Percentiles rank a stretch among this genome's conserved stretches.
Conservation (phyloP, 2,329 filamentous ascomycete genomes). For the Xylariaceae sp. region DNA sequence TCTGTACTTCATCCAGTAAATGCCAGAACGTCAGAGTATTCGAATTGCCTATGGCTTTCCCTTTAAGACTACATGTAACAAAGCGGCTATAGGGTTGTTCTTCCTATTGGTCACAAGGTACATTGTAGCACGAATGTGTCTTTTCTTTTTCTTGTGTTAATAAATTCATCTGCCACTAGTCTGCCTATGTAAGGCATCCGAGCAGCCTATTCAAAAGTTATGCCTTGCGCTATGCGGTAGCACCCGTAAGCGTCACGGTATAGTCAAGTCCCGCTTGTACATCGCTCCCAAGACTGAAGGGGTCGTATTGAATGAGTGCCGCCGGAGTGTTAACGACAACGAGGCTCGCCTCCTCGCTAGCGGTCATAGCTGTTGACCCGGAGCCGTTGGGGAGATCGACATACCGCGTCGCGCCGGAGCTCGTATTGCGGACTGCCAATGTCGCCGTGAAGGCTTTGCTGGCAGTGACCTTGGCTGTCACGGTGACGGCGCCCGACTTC, state of each 20-base stretch:
- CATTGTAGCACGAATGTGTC: too few relatives aligned
- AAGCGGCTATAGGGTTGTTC: too few relatives aligned
- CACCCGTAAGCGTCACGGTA: constrained; percentile 34
- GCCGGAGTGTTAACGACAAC: constrained; percentile 57
- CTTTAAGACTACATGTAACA: too few relatives aligned
- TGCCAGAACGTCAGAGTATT: too few relatives aligned
- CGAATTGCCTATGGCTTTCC: too few relatives aligned
- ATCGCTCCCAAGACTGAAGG: constrained; percentile 47
- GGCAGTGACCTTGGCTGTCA: constrained; percentile 45
- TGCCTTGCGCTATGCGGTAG: constrained; percentile 24
- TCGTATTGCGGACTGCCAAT: constrained; percentile 46
- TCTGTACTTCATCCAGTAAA: too few relatives aligned
- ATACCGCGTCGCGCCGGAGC: constrained; percentile 45
- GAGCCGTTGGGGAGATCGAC: constrained; percentile 44
- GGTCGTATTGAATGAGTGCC: constrained; percentile 52
- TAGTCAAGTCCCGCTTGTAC: constrained; percentile 50
- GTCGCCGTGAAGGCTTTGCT: constrained; percentile 49
- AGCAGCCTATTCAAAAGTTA: background rate
- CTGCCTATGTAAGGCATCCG: too few relatives aligned
- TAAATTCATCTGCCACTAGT: too few relatives aligned
- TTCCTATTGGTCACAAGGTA: too few relatives aligned
- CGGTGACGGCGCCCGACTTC: constrained; percentile 45
- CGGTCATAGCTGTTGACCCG: constrained; percentile 43
- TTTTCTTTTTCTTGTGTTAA: too few relatives aligned
- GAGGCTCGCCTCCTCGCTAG: constrained; percentile 52